Evolutionary conservation across 2,329 filamentous ascomycete species (phyloP).

Genomic region (Fusarium subglutinans): DNA sequence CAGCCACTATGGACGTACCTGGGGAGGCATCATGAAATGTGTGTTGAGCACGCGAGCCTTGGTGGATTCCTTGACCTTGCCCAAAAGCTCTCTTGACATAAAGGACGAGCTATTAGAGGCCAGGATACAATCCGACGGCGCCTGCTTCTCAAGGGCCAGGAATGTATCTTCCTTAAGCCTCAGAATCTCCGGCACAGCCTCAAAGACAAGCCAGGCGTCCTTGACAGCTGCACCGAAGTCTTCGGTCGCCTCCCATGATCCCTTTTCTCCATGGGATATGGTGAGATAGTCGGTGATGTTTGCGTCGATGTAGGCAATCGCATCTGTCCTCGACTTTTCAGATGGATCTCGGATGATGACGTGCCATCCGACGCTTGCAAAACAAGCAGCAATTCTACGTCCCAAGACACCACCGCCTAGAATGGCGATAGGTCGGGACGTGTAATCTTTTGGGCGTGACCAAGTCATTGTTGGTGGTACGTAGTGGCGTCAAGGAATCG

Average conservation of each 20-base stretch:
- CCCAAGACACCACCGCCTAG: background rate
- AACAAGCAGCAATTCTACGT: background rate
- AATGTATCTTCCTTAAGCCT: background rate
- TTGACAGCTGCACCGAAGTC: background rate
- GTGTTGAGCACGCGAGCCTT: conserved; percentile 55
- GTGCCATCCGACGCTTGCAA: background rate
- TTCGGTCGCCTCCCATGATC: background rate
- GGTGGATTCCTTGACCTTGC: conserved; percentile 48
- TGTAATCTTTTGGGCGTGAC: background rate
- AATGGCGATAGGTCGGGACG: background rate
- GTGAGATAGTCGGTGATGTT: background rate
- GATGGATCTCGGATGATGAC: background rate
- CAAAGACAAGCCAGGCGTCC: background rate
- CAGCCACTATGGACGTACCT: background rate
- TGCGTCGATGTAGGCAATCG: background rate
- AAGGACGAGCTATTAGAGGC: conserved; percentile 63
- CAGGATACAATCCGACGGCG: conserved; percentile 55
- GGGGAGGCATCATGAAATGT: conserved; percentile 58
- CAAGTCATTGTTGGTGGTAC: background rate
- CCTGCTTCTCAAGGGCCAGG: background rate
- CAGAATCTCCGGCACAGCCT: background rate
- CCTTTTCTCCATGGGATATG: background rate
- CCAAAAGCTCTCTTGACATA: conserved; percentile 59
- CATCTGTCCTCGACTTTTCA: background rate
- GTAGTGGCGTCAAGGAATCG: background rate